These are phyloP conservation scores for Plantago coronopus DNA, from an alignment of 305 asterid genomes.

Conservation along the genomic window DNA sequence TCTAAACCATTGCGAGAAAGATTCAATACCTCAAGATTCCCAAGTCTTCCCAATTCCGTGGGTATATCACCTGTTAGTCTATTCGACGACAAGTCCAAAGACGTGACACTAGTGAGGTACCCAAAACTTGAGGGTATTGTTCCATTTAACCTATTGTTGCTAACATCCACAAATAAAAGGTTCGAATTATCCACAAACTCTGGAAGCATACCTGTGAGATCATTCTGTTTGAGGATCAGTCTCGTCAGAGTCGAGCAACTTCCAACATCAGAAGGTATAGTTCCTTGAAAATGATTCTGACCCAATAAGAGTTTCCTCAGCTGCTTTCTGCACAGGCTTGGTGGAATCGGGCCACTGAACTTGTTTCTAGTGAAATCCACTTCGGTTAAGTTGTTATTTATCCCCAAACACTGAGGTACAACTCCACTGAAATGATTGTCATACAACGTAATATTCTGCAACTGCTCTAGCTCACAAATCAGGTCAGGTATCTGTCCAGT, in stretches of 20 bases:
- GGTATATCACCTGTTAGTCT: constrained; percentile 55
- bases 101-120: constrained; percentile 41
- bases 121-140: constrained; percentile 53
- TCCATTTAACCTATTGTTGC: constrained; percentile 54
- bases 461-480: constrained; percentile 52
- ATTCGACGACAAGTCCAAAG: constrained; percentile 55
- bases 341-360: constrained; percentile 73
- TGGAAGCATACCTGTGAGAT: constrained; percentile 60
- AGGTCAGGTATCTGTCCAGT: constrained; percentile 68
- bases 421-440: constrained; percentile 61
- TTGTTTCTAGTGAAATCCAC: constrained; percentile 59
- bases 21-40: constrained; percentile 42
- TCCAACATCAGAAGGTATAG: constrained; percentile 57
- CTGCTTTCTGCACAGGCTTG: constrained; percentile 64
- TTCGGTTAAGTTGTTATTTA: constrained; percentile 47
- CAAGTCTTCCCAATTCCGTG: constrained; percentile 50
- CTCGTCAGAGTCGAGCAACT: constrained; percentile 58
- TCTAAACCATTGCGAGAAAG: constrained; percentile 58
- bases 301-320: constrained; percentile 54
- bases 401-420: constrained; percentile 75
- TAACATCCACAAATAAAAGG: constrained; percentile 49
- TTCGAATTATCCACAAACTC: constrained; percentile 44
- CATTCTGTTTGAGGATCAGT: constrained; percentile 59
- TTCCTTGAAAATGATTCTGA: constrained; percentile 54
- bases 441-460: constrained; percentile 52